Percentiles rank a stretch among this genome's conserved stretches.
Conservation (phyloP, 106 monocot species). For the Acorus gramineus region DNA sequence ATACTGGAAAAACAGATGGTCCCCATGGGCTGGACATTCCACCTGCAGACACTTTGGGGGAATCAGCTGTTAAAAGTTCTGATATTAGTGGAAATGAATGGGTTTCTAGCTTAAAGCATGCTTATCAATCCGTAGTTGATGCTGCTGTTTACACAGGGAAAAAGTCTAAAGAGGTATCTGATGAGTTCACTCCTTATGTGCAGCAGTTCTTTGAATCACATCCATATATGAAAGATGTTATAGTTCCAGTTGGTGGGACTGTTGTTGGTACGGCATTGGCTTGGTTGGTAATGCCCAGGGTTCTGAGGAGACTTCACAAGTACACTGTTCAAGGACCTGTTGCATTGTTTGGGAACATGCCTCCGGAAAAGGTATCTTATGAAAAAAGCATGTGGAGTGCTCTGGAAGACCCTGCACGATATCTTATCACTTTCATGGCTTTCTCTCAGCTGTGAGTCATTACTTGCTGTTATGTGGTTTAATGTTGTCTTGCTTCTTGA, state of each 20-base stretch:
- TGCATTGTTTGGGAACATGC: conserved; percentile 29
- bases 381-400: conserved; percentile 82
- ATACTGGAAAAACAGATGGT: conserved; percentile 22
- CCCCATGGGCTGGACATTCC: conserved; percentile 15
- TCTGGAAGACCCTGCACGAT: conserved; percentile 93
- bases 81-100: conserved; percentile 27
- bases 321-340: conserved; percentile 41
- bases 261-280: conserved; percentile 51
- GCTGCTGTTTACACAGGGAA: conserved; percentile 20
- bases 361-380: conserved; percentile 41
- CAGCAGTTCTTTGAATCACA: conserved; percentile 62
- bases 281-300: conserved; percentile 78
- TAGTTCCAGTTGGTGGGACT: conserved; percentile 65
- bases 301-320: conserved; percentile 64
- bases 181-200: conserved; percentile 38
- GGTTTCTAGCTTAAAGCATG: conserved; percentile 37
- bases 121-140: conserved; percentile 31
- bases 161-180: conserved; percentile 48
- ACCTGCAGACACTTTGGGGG: conserved; percentile 14
- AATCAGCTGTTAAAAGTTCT: conserved; percentile 19
- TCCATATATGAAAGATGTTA: conserved; percentile 65
- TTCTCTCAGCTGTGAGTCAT: conserved; percentile 76
- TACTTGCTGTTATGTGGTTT: neutral
- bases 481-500: neutral
- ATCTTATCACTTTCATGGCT: conserved; percentile 77